Conservation (phyloP, 208 protist species). For the Acanthamoeba lenticulata region DNA sequence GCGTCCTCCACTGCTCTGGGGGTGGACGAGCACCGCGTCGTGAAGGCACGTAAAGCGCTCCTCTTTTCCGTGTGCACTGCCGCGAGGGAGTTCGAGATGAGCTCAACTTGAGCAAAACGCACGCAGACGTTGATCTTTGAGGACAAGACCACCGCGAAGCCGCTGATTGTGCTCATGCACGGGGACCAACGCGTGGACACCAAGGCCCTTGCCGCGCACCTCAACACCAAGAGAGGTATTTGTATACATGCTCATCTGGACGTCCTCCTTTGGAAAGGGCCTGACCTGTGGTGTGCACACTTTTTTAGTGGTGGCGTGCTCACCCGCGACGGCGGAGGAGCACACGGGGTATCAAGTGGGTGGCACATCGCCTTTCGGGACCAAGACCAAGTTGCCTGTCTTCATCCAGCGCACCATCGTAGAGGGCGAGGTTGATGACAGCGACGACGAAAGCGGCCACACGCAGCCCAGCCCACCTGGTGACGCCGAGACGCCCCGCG, state of each 20-base stretch:
- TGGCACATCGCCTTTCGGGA: slow-evolving; percentile 1
- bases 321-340: slow-evolving; percentile 3
- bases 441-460: not conserved
- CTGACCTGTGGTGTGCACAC: too few relatives aligned
- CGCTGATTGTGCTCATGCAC: slow-evolving; percentile 32
- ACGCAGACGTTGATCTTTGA: slow-evolving; percentile 14
- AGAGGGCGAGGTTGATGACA: not conserved
- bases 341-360: slow-evolving; percentile 37
- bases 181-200: not conserved
- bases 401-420: slow-evolving; percentile 28
- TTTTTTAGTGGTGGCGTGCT: not conserved
- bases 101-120: not conserved
- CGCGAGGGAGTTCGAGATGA: not conserved
- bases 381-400: not conserved
- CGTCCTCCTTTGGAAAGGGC: too few relatives aligned
- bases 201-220: slow-evolving; percentile 6
- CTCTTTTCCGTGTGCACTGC: not conserved
- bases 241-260: too few relatives aligned
- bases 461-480: not conserved
- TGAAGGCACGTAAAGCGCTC: not conserved
- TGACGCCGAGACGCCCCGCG: not conserved
- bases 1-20: not conserved
- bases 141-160: not conserved
- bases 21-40: slow-evolving; percentile 13
- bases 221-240: not conserved